Percentiles rank a stretch among this genome's conserved stretches.
phyloP scores from a whole-genome alignment of 1,284 basidiomycete species.

The Malassezia psittaci region DNA sequence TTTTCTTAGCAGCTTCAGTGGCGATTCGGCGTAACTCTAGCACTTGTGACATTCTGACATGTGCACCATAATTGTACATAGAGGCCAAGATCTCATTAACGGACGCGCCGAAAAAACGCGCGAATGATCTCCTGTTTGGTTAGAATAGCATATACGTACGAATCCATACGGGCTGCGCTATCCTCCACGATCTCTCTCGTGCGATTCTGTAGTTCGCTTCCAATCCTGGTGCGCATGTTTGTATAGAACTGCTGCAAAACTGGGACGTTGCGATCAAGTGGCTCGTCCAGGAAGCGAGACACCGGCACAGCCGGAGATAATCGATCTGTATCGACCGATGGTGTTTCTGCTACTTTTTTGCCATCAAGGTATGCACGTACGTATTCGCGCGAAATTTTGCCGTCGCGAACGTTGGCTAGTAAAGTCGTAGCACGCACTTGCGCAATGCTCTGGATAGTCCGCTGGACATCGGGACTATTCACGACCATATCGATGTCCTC shows the following conservation, averaged over 20 bases:
- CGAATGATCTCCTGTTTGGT: conserved; percentile 17
- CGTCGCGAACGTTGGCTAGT: not conserved
- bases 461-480: conserved; percentile 30
- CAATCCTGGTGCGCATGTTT: not conserved
- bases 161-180: conserved; percentile 2
- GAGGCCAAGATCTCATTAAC: conserved; percentile 48
- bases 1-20: conserved; percentile 35
- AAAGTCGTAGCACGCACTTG: not conserved
- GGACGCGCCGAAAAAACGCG: conserved; percentile 28
- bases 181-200: conserved; percentile 23
- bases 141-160: not conserved
- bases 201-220: conserved; percentile 23
- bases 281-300: not conserved
- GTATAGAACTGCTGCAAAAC: not conserved
- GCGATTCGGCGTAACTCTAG: conserved; percentile 42
- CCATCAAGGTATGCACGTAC: not conserved
- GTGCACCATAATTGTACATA: conserved; percentile 47
- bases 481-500: conserved; percentile 30
- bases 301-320: not conserved
- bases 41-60: conserved; percentile 38
- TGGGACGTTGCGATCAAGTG: not conserved
- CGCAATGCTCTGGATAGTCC: conserved; percentile 21
- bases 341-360: not conserved
- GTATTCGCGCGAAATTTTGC: not conserved
- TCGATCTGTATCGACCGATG: not conserved